phyloP scores from a whole-genome alignment of 2,329 filamentous ascomycete species.

The Talaromyces rugulosus region DNA sequence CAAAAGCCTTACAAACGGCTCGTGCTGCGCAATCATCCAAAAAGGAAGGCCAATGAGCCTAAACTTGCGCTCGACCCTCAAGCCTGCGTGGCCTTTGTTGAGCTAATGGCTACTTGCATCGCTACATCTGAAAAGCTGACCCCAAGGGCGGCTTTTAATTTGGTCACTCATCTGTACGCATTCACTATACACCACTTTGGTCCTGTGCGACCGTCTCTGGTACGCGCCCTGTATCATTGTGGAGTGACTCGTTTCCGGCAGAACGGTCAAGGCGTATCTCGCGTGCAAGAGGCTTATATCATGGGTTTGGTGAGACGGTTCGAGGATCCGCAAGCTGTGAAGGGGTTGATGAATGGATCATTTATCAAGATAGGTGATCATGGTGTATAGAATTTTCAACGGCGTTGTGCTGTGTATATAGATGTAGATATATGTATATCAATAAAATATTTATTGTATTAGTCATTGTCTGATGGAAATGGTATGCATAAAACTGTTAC shows the following conservation, averaged over 20 bases:
- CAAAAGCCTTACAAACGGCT: constrained; percentile 10
- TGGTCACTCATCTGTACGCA: constrained; percentile 45
- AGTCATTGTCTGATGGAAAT: background rate
- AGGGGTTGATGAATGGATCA: constrained; percentile 19
- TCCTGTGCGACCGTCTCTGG: constrained; percentile 40
- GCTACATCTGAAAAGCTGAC: constrained; percentile 33
- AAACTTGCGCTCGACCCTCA: constrained; percentile 26
- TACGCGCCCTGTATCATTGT: constrained; percentile 47
- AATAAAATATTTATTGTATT: background rate
- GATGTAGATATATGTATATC: background rate
- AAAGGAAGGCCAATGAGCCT: constrained; percentile 7
- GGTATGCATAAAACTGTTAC: background rate
- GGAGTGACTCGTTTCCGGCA: constrained; percentile 44
- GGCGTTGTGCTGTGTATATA: background rate
- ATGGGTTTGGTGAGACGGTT: constrained; percentile 37
- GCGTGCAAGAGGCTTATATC: constrained; percentile 39
- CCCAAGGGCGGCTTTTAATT: constrained; percentile 40
- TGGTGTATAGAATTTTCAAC: background rate
- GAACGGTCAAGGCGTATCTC: constrained; percentile 30
- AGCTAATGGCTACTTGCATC: constrained; percentile 43
- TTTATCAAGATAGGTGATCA: constrained; percentile 3
- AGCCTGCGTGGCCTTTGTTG: constrained; percentile 39
- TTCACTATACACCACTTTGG: constrained; percentile 41
- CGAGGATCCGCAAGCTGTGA: constrained; percentile 42
- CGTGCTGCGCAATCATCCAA: background rate